phyloP scores from a whole-genome alignment of 2,329 filamentous ascomycete genomes.

The Ilyonectria destructans region DNA sequence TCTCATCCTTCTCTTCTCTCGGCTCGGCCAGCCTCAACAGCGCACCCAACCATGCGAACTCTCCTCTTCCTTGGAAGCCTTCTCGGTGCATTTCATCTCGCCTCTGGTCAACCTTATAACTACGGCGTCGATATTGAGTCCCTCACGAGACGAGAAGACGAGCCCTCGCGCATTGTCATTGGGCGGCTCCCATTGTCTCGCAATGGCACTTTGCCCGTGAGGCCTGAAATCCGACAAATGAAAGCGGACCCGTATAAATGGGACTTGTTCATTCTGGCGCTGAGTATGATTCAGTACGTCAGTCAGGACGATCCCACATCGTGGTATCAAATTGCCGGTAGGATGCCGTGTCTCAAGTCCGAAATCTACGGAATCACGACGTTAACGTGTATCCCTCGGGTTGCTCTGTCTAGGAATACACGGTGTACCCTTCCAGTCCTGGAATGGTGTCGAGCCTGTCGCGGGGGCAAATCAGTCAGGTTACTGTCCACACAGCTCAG shows the following conservation, averaged over 20 bases:
- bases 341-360: slow-evolving; percentile 45
- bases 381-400: slow-evolving; percentile 24
- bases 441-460: slow-evolving; percentile 67
- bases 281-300: slow-evolving; percentile 80
- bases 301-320: slow-evolving; percentile 77
- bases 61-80: slow-evolving; percentile 32
- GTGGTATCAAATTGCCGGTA: slow-evolving; percentile 86
- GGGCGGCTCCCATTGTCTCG: slow-evolving; percentile 58
- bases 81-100: slow-evolving; percentile 24
- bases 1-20: not conserved
- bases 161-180: slow-evolving; percentile 59
- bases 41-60: slow-evolving; percentile 34
- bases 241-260: slow-evolving; percentile 76
- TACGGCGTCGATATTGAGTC: slow-evolving; percentile 65
- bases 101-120: slow-evolving; percentile 59
- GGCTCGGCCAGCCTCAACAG: not conserved
- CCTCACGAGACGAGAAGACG: slow-evolving; percentile 60
- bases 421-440: slow-evolving; percentile 77
- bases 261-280: slow-evolving; percentile 84
- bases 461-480: slow-evolving; percentile 72
- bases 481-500: slow-evolving; percentile 84
- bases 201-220: slow-evolving; percentile 61
- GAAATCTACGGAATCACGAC: slow-evolving; percentile 5
- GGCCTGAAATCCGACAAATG: slow-evolving; percentile 80
- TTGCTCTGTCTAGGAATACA: slow-evolving; percentile 77